Percentiles rank a stretch among this genome's conserved stretches.
Evolutionary conservation across 164 flowering plant species (phyloP).

Genomic region (Umbellularia californica): DNA sequence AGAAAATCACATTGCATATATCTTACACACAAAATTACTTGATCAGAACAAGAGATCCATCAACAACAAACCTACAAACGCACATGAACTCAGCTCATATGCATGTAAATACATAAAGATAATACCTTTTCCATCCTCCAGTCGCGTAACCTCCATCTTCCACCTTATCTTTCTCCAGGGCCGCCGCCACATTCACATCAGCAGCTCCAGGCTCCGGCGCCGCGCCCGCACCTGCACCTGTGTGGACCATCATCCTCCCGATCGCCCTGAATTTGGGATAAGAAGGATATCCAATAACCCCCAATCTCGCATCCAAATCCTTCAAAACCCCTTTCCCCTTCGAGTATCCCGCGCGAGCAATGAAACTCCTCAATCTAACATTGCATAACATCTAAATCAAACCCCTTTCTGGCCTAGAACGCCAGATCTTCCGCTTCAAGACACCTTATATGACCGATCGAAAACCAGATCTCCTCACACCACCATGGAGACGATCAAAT

Average conservation of each 20-base stretch:
- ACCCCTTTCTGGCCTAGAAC: constrained; percentile 11
- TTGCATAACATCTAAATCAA: constrained; percentile 70
- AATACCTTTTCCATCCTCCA: constrained; percentile 82
- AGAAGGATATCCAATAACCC: constrained; percentile 16
- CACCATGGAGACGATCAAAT: not conserved
- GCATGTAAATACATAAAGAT: not conserved
- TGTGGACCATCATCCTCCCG: constrained; percentile 69
- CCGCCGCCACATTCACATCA: constrained; percentile 23
- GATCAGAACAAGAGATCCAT: too few species aligned
- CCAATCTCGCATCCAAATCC: constrained; percentile 26
- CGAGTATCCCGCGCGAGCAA: constrained; percentile 32
- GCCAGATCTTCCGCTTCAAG: constrained; percentile 13
- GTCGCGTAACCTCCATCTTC: constrained; percentile 59
- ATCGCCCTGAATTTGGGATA: constrained; percentile 21
- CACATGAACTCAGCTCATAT: too few species aligned
- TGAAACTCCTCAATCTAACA: constrained; percentile 35
- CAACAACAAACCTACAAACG: too few species aligned
- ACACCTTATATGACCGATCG: not conserved
- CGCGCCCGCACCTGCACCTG: constrained; percentile 13
- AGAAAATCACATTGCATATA: too few species aligned
- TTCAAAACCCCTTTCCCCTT: constrained; percentile 18
- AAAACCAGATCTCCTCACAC: not conserved
- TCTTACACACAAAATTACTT: too few species aligned
- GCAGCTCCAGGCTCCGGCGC: constrained; percentile 27
- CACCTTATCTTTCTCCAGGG: constrained; percentile 39